Conservation (phyloP, 2,329 filamentous ascomycete species). For the Hawksworthiomyces lignivorus region DNA sequence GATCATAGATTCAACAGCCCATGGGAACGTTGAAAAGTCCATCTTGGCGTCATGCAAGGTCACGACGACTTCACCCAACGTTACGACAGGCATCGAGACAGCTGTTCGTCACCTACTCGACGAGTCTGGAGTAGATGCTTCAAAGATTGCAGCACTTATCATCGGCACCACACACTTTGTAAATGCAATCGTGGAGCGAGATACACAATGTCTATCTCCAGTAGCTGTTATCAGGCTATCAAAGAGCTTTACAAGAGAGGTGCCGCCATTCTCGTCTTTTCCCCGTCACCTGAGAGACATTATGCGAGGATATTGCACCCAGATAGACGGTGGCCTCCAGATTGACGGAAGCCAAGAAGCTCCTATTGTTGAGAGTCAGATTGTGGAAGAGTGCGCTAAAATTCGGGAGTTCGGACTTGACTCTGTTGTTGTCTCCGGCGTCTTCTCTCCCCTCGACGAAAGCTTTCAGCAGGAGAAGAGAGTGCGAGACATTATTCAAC, state of each 20-base stretch:
- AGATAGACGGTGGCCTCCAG: slow-evolving; percentile 43
- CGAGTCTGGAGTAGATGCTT: slow-evolving; percentile 23
- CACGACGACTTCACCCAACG: slow-evolving; percentile 39
- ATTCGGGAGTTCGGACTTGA: slow-evolving; percentile 35
- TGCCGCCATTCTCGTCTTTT: slow-evolving; percentile 46
- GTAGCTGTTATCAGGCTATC: slow-evolving; percentile 51
- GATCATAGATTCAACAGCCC: slow-evolving; percentile 35
- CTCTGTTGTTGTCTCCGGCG: slow-evolving; percentile 39
- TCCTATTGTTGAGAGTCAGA: slow-evolving; percentile 33
- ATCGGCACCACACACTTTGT: slow-evolving; percentile 53
- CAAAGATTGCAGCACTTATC: slow-evolving; percentile 38
- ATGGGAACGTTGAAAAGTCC: slow-evolving; percentile 28
- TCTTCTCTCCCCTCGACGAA: slow-evolving; percentile 48
- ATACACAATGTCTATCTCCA: slow-evolving; percentile 36
- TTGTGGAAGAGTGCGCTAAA: slow-evolving; percentile 29
- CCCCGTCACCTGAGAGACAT: slow-evolving; percentile 39
- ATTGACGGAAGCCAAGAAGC: slow-evolving; percentile 41
- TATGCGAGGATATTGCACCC: slow-evolving; percentile 36
- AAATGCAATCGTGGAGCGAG: slow-evolving; percentile 49
- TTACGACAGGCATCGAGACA: slow-evolving; percentile 37
- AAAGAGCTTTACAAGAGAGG: slow-evolving; percentile 44
- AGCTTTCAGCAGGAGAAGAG: slow-evolving; percentile 40
- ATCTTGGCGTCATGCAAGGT: slow-evolving; percentile 44
- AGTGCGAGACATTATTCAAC: slow-evolving; percentile 33
- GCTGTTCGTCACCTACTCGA: slow-evolving; percentile 37